Base-by-base conservation (phyloP, 2,329 filamentous ascomycete genomes). In the Xylariales sp. region DNA sequence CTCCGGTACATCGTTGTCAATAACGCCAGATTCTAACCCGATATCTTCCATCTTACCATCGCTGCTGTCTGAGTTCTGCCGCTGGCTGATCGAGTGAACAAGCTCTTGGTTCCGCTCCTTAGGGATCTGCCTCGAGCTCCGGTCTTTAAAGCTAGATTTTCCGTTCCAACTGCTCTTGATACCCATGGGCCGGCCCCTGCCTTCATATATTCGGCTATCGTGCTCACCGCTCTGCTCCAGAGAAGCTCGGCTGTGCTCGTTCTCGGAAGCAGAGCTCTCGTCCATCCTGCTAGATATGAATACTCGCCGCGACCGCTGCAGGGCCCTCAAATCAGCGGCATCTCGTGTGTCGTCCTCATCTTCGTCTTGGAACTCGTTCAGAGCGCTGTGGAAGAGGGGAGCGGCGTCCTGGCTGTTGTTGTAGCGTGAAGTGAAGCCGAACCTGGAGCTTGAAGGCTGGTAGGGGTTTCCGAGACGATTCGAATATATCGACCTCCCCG, bases 311-410 rank as follows among this genome's bases (percentile, higher is more conserved):
- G 91, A 97, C 50, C 85, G 78, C 61, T 97, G 90, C 40, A 98
- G 69, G 5, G 91, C 91, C 62, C 90, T 94, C 49, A 93, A 82
- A 62, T 97, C 93, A n/a, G 89, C 89, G 23, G 91, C 87, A 56
- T 97, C 91, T 38, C 88, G 83, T 62, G 95, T 89, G 52, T 88
- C 85, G 58, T 93, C 90, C 44, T 97, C 91, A 46, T 96, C 90
- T 55, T 94, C 88, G 62, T 96, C 90, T 44, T 85, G 81, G 47
- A 94, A 93, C 55, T 94, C 88, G 59, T 95, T 89, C 13, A 89
- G 78, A 5, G 87, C 83, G 55, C 88, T 95, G 62, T 93, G 89
- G 61, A 98, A 97, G n/a, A 98, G 72, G 39, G 93, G 93, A 8
- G 91, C 91, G 49, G 91, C 90, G 49, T 89, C 86, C 41, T 87